Conservation (phyloP, 2,329 filamentous ascomycete genomes). For the Alternaria metachromatica region DNA sequence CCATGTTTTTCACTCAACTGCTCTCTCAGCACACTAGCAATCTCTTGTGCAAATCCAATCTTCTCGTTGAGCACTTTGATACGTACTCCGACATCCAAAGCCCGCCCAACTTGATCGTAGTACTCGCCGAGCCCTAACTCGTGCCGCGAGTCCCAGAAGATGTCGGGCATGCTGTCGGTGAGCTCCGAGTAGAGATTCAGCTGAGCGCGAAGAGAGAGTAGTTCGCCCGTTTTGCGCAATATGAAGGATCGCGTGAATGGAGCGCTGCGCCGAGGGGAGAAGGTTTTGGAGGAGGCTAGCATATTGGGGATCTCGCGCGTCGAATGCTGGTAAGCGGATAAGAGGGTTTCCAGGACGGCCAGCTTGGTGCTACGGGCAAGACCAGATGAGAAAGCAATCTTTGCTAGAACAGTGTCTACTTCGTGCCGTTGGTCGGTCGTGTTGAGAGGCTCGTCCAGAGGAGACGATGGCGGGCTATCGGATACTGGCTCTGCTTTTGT, state of each 20-base stretch:
- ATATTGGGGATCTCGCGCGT: slow-evolving; percentile 82
- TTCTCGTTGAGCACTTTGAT: slow-evolving; percentile 94
- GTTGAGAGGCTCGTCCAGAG: slow-evolving; percentile 53
- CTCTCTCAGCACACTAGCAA: slow-evolving; percentile 86
- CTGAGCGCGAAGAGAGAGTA: slow-evolving; percentile 86
- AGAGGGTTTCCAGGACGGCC: slow-evolving; percentile 83
- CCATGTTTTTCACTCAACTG: slow-evolving; percentile 90
- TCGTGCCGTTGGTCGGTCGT: slow-evolving; percentile 42
- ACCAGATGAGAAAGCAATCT: slow-evolving; percentile 95
- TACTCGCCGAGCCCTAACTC: slow-evolving; percentile 92
- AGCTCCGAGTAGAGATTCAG: slow-evolving; percentile 97
- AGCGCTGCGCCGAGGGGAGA: slow-evolving; percentile 27
- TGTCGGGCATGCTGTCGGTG: slow-evolving; percentile 90
- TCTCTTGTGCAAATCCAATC: slow-evolving; percentile 97
- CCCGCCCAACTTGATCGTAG: slow-evolving; percentile 90
- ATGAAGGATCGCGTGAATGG: slow-evolving; percentile 76
- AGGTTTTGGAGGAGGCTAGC: slow-evolving; percentile 70
- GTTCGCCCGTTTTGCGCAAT: slow-evolving; percentile 89
- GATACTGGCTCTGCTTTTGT: slow-evolving; percentile 61
- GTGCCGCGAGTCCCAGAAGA: slow-evolving; percentile 93
- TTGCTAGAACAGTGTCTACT: slow-evolving; percentile 76
- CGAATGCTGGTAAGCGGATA: slow-evolving; percentile 84
- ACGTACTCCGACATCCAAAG: slow-evolving; percentile 87
- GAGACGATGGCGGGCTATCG: not conserved
- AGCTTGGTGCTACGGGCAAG: slow-evolving; percentile 92